Conservation (phyloP, 371 early-diverging fungal genomes). For the Actinomortierella ambigua region DNA sequence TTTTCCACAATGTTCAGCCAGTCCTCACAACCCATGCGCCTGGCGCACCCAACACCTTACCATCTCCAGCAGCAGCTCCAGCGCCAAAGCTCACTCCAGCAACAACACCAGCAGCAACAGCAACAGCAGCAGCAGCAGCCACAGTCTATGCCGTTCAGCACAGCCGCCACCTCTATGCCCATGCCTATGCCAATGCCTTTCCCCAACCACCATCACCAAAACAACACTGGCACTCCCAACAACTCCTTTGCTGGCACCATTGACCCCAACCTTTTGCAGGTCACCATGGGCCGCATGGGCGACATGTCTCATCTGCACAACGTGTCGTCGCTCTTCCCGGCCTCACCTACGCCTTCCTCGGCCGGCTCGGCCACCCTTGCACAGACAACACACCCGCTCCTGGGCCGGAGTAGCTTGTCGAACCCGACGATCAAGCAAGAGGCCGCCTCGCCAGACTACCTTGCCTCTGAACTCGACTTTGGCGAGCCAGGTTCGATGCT, state of each 20-base stretch:
- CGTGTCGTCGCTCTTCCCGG: conserved; percentile 30
- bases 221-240: conserved; percentile 28
- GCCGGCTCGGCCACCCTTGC: neutral
- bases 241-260: conserved; percentile 40
- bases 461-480: conserved; percentile 41
- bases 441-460: conserved; percentile 39
- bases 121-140: conserved; percentile 11
- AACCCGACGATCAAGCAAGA: conserved; percentile 37
- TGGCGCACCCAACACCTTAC: conserved; percentile 36
- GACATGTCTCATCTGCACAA: conserved; percentile 27
- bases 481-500: conserved; percentile 41
- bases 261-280: conserved; percentile 38
- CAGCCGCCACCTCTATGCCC: neutral
- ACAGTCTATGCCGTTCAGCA: neutral
- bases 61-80: conserved; percentile 29
- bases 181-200: conserved; percentile 44
- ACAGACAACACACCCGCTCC: neutral
- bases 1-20: conserved; percentile 26
- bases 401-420: conserved; percentile 2
- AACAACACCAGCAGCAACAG: conserved; percentile 30
- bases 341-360: conserved; percentile 14
- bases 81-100: conserved; percentile 18
- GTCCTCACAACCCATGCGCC: conserved; percentile 22
- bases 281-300: conserved; percentile 35
- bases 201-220: conserved; percentile 19